Base-by-base conservation (phyloP, 1,139 yeast species). In the Debaryomycetaceae sp. region DNA sequence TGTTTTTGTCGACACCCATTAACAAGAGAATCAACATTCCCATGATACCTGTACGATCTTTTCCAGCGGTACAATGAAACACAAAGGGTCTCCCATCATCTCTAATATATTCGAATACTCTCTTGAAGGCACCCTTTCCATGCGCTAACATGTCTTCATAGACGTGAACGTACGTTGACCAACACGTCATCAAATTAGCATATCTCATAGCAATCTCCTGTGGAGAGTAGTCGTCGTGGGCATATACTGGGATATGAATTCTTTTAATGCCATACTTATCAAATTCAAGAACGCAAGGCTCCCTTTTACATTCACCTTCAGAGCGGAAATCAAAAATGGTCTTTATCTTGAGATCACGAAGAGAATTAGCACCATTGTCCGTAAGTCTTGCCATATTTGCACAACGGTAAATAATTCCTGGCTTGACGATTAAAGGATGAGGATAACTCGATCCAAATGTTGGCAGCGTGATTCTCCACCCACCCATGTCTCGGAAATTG, bases 11-110 rank as follows among this genome's bases (percentile, higher is more conserved):
- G 5, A 87, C 86, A 0, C 87, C 89, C 13, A 77, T 67, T 18
- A 87, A 60, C 19, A 79, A 61, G 35, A 87, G 65, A 3, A 87
- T 65, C 41, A 87, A 60, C 79, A 87, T 86, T 3, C 82, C 76
- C 47, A 85, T 58, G 11, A 87, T 69, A 0, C 96, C 96, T 0
- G 96, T 87, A 37, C 95, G 73, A 56, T 88, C 96, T 56, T 87
- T 87, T 2, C 96, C 96, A 1, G 94, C 94, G 2, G 91, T 79
- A 59, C 95, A 87, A 55, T 86, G 94, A 56, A 82, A 78, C 5
- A 84, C 63, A 45, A 86, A 65, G 2, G 80, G 78, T 17, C 46
- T 47, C 31, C 55, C 53, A 13, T 67, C 67, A 46, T 83, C 86
- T 34, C 81, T 66, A 33, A 87, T 66, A 50, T 66, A 75, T 37